These are phyloP conservation scores for Penicillium sp. DNA, from an alignment of 2,329 filamentous ascomycete species.

Conservation along the genomic window DNA sequence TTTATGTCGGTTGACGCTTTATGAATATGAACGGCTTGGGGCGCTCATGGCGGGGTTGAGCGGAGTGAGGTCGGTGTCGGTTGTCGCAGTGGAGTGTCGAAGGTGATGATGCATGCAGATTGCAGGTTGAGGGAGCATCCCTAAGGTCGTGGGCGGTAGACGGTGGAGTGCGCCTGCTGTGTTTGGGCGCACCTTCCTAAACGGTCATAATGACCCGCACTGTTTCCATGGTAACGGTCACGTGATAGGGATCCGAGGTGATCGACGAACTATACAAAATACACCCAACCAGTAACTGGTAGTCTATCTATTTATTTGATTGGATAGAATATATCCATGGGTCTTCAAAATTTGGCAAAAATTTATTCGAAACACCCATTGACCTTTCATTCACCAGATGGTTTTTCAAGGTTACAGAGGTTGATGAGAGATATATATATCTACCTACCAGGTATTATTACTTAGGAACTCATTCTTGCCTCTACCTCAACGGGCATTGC, in stretches of 20 bases:
- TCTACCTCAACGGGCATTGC: too few relatives aligned
- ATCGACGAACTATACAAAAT: not conserved
- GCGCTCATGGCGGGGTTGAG: constrained; percentile 22
- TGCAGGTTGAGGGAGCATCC: constrained; percentile 17
- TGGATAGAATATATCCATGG: too few relatives aligned
- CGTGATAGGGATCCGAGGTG: constrained; percentile 6
- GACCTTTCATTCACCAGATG: too few relatives aligned
- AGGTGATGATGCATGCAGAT: constrained; percentile 9
- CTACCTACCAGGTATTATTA: too few relatives aligned
- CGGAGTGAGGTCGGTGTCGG: not conserved
- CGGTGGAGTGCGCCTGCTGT: constrained; percentile 19
- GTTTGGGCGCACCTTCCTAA: constrained; percentile 16
- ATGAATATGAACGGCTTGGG: not conserved
- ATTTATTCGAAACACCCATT: too few relatives aligned
- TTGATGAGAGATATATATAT: too few relatives aligned
- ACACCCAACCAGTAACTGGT: too few relatives aligned
- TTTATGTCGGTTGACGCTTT: constrained; percentile 7
- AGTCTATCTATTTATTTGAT: too few relatives aligned
- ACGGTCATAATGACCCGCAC: not conserved
- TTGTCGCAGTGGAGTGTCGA: constrained; percentile 11
- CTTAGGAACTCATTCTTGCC: too few relatives aligned
- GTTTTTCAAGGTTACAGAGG: too few relatives aligned
- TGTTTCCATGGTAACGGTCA: constrained; percentile 24
- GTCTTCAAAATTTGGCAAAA: too few relatives aligned
- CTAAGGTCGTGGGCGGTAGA: too few relatives aligned